Evolutionary conservation across 176 grass and related monocot genomes (phyloP).

Genomic region (Triticum urartu): DNA sequence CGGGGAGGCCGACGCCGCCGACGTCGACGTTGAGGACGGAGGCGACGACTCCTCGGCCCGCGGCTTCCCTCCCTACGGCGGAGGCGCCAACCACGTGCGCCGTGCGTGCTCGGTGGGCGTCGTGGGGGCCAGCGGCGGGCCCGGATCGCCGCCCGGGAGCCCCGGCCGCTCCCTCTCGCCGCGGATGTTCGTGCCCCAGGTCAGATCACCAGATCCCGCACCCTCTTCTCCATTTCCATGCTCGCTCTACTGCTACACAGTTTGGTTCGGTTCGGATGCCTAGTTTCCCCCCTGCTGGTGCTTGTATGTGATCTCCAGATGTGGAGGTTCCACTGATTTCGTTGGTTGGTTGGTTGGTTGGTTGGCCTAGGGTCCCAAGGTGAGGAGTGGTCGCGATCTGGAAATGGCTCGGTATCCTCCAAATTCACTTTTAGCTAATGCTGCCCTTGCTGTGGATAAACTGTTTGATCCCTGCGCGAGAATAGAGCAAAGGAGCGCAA

Average conservation of each 20-base stretch:
- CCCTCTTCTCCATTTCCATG: slow-evolving; percentile 8
- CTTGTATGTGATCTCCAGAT: slow-evolving; percentile 11
- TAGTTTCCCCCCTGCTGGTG: neutral
- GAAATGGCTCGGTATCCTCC: neutral
- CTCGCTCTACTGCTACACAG: slow-evolving; percentile 12
- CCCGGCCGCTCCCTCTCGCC: slow-evolving; percentile 81
- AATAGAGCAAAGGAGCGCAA: neutral
- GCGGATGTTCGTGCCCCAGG: slow-evolving; percentile 98
- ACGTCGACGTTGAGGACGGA: slow-evolving; percentile 47
- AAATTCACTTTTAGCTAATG: slow-evolving; percentile 19
- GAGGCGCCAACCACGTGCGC: slow-evolving; percentile 31
- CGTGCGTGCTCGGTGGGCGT: slow-evolving; percentile 45
- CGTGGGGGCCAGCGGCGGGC: neutral
- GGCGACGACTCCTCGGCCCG: slow-evolving; percentile 54
- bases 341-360: neutral
- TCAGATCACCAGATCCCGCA: slow-evolving; percentile 53
- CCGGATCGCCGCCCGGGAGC: slow-evolving; percentile 64
- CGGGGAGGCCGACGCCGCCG: slow-evolving; percentile 44
- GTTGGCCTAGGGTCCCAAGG: slow-evolving; percentile 25
- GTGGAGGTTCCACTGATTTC: slow-evolving; percentile 18
- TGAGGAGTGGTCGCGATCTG: slow-evolving; percentile 36
- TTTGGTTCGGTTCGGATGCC: slow-evolving; percentile 21
- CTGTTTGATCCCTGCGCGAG: neutral
- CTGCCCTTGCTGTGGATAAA: neutral
- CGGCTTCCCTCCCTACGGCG: slow-evolving; percentile 42